phyloP scores from a whole-genome alignment of 1,284 basidiomycete species.

The Macrocybe sp. region DNA sequence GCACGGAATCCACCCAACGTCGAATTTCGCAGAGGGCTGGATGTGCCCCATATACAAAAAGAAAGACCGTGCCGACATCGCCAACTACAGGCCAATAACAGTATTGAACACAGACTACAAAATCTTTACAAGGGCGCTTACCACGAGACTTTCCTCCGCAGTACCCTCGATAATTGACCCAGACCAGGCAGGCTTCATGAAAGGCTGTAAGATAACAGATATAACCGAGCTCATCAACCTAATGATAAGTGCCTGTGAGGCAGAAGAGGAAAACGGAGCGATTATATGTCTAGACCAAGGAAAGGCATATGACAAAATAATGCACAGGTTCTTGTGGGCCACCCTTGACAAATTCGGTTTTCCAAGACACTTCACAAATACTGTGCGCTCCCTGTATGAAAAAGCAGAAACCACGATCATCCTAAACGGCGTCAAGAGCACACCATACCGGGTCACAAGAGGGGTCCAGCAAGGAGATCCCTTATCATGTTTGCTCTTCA shows the following conservation, averaged over 20 bases:
- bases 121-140: conserved; percentile 20
- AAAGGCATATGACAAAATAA: conserved; percentile 34
- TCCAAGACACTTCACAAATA: conserved; percentile 23
- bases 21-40: conserved; percentile 23
- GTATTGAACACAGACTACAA: conserved; percentile 30
- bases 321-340: conserved; percentile 28
- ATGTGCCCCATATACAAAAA: conserved; percentile 32
- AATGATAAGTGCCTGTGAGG: conserved; percentile 22
- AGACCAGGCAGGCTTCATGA: conserved; percentile 32
- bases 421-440: conserved; percentile 29
- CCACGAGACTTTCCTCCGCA: conserved; percentile 15
- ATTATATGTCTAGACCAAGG: conserved; percentile 34
- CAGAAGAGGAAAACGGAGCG: conserved; percentile 19
- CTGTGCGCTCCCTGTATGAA: conserved; percentile 26
- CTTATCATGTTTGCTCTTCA: conserved; percentile 2
- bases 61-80: conserved; percentile 20
- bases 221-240: conserved; percentile 23
- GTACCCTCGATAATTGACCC: conserved; percentile 18
- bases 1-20: conserved; percentile 15
- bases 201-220: conserved; percentile 23
- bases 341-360: conserved; percentile 20
- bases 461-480: conserved; percentile 23
- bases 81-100: conserved; percentile 28
- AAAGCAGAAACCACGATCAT: conserved; percentile 25
- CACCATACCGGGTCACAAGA: conserved; percentile 21